Conservation (phyloP, 2,329 filamentous ascomycete species). For the Phialemonium atrogriseum region DNA sequence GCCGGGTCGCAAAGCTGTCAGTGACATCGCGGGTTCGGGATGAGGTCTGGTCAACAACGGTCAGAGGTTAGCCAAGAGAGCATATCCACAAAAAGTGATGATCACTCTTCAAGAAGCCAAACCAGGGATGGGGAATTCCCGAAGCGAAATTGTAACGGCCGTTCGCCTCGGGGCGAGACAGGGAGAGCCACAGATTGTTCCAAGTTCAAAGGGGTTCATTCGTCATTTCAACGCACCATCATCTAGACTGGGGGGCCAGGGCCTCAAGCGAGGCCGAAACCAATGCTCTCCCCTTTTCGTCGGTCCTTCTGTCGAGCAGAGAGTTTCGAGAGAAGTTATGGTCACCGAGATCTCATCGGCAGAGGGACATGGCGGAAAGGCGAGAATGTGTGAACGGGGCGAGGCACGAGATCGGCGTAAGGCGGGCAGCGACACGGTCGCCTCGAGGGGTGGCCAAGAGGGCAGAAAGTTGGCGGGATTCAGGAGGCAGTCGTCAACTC, state of each 20-base stretch:
- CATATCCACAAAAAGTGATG: too few species aligned
- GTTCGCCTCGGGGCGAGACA: background rate
- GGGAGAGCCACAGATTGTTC: constrained; percentile 11
- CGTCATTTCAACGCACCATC: constrained; percentile 44
- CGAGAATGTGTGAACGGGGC: background rate
- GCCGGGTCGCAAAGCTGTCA: constrained; percentile 48
- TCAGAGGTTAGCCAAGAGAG: constrained; percentile 5
- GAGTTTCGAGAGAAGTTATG: background rate
- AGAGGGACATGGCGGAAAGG: constrained; percentile 4
- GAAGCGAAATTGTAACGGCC: background rate
- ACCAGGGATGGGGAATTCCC: constrained; percentile 1
- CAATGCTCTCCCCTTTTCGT: constrained; percentile 9
- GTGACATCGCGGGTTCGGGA: constrained; percentile 49
- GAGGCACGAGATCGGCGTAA: background rate
- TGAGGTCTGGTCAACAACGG: constrained; percentile 39
- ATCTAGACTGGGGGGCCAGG: constrained; percentile 30
- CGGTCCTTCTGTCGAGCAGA: constrained; percentile 1
- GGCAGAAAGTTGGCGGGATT: too few species aligned
- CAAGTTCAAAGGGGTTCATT: too few species aligned
- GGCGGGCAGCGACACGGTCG: background rate
- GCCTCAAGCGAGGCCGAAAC: constrained; percentile 28
- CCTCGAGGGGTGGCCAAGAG: too few species aligned
- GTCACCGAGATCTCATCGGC: constrained; percentile 1
- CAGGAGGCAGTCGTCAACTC: too few species aligned
- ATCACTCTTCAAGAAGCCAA: constrained; percentile 3